Evolutionary conservation across 1,284 basidiomycete genomes (phyloP), one percentile per base, ranked within the genome.

Genomic region (Schizophyllum commune): DNA sequence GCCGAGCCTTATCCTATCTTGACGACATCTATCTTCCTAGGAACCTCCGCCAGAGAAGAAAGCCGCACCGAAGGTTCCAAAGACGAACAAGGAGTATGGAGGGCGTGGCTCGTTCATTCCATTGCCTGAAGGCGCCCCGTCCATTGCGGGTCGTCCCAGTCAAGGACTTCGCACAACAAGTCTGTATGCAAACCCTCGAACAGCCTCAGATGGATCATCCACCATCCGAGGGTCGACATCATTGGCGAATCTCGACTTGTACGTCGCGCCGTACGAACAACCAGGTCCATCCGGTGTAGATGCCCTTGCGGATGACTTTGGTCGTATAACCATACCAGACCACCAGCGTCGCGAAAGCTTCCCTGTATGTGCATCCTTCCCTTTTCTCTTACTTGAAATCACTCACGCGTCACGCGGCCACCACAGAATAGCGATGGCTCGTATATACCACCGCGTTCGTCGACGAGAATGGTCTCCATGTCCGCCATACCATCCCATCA

Each of bases 91-190:
- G 59, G 83, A 86, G 60, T 92, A 92, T 67, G 88, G 83, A 32
- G 91, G 91, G 0, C 85, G 87, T 21, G 91, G 91, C 47, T 83
- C 81, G 22, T 92, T 92, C 68, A 76, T 84, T 17, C 83, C 89
- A 1, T 75, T 81, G 19, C 81, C 79, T 32, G 78, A 82, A 47
- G 61, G 63, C 62, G 71, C 62, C 64, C 71, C 61, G 65, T 68
- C 56, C 63, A 66, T 47, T 3, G 39, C 65, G 69, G 72, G 62
- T 27, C 64, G 67, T 60, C 70, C 65, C 59, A 60, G 60, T 57
- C 72, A 69, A 63, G 65, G 73, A 54, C 75, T 76, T 47, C 72
- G 76, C 56, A 68, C 74, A 60, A 67, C 74, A 13, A 74, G 69
- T 65, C 65, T 70, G 1, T 70, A 75, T 27, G 75, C 75, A 32